These are phyloP conservation scores for Leptosphaerulina australis DNA, from an alignment of 2,329 filamentous ascomycete genomes.

Conservation along the genomic window DNA sequence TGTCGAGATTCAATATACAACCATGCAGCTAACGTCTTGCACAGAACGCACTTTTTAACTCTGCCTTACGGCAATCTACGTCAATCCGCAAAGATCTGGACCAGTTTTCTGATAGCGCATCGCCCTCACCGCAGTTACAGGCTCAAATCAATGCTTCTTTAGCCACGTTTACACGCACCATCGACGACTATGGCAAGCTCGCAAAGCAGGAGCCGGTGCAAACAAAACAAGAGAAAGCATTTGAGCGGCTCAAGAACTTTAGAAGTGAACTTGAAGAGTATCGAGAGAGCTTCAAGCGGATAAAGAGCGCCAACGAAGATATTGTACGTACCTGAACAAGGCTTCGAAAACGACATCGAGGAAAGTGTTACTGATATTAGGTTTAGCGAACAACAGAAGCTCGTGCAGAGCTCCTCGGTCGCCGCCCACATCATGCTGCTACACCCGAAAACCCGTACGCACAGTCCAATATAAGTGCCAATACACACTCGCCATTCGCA, in stretches of 20 bases:
- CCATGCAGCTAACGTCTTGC: conserved; percentile 16
- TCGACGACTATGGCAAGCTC: conserved; percentile 88
- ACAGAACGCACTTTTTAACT: conserved; percentile 84
- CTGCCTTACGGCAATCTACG: conserved; percentile 82
- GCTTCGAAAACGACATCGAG: not conserved
- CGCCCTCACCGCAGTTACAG: conserved; percentile 67
- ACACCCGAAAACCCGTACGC: conserved; percentile 90
- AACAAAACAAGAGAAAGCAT: conserved; percentile 89
- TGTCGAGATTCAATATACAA: not conserved
- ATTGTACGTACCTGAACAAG: conserved; percentile 53
- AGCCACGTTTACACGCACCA: conserved; percentile 81
- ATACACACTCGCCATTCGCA: conserved; percentile 39
- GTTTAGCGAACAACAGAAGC: conserved; percentile 66
- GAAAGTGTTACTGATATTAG: conserved; percentile 7
- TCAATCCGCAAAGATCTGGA: conserved; percentile 78
- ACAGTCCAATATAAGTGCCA: conserved; percentile 50
- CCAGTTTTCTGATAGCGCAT: conserved; percentile 65
- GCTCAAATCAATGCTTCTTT: conserved; percentile 59
- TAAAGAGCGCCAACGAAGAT: conserved; percentile 81
- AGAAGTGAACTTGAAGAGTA: conserved; percentile 81
- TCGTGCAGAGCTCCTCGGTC: conserved; percentile 80
- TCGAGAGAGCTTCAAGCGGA: conserved; percentile 73
- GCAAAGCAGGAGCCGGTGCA: conserved; percentile 88
- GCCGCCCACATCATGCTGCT: conserved; percentile 77
- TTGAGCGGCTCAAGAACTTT: conserved; percentile 85